Base-by-base conservation (phyloP, 2,329 filamentous ascomycete genomes). In the Dactylellina leptospora region DNA sequence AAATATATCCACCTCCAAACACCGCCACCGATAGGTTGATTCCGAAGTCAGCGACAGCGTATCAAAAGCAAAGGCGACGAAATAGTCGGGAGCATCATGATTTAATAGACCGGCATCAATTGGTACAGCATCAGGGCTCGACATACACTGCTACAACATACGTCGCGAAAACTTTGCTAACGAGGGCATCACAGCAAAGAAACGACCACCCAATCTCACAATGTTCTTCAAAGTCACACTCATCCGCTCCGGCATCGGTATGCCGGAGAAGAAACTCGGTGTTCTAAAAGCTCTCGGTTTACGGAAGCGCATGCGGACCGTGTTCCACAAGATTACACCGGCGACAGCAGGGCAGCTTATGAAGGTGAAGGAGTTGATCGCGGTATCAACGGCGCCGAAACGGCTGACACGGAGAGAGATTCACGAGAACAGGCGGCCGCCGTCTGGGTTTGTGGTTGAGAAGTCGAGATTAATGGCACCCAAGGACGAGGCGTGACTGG, bases 141-240 rank as follows among this genome's bases (percentile, higher is more conserved):
- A 1, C 36, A 40, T 40, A 1, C 38, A 16, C 9, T 20, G 20
- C 13, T 6, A 16, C n/a, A n/a, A 51, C 11, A 42, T 25, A 28
- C n/a, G 6, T 2, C 28, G 23, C 30, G 22, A 54, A 60, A 54
- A 20, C 22, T 44, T 47, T 56, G 18, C 47, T 58, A 27, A 70
- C 22, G 2, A 16, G 16, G n/a, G n/a, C n/a, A 33, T 33, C 8
- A 33, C 44, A 0, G 10, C 20, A 45, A 18, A n/a, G 18, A 61
- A 48, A 22, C n/a, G 13, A 45, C 40, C 16, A 45, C 40, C 16
- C 11, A 6, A 13, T 71, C 60, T 33, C 60, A 77, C 56, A 72
- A 92, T 92, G 89, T 84, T 86, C 84, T 97, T 97, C 85, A 89
- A 91, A 79, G 91, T 97, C 80, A 96, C 92, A 51, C 89, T 96